Conservation (phyloP, 306 rosid species). For the Mimosa bimucronata region DNA sequence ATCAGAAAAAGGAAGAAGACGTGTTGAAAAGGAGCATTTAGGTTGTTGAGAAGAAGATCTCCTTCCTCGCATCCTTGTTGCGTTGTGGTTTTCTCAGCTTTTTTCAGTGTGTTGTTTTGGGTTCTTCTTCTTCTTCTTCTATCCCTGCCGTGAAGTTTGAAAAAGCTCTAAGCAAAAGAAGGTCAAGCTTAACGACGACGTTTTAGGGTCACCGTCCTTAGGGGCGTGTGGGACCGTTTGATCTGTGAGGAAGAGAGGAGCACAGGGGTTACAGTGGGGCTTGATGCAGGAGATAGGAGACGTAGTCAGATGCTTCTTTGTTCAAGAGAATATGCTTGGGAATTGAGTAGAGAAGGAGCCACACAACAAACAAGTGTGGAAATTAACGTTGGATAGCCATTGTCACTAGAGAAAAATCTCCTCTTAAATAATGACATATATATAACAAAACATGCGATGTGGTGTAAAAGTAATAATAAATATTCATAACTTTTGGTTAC, state of each 20-base stretch:
- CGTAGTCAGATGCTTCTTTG: not conserved
- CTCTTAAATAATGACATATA: not conserved
- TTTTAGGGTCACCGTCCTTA: not conserved
- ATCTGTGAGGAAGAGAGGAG: not conserved
- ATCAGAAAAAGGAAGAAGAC: not conserved
- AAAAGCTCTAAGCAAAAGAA: not conserved
- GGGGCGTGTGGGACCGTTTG: not conserved
- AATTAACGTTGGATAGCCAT: not conserved
- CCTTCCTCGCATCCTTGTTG: constrained; percentile 3
- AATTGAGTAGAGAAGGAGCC: constrained; percentile 14
- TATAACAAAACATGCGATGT: not conserved
- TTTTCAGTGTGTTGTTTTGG: not conserved
- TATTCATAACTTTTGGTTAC: not conserved
- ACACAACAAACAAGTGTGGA: not conserved
- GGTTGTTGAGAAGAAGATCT: not conserved
- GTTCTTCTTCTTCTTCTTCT: not conserved
- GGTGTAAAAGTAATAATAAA: not conserved
- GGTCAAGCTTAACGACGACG: constrained; percentile 42
- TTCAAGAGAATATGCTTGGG: not conserved
- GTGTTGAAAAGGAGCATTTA: not conserved
- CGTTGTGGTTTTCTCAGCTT: not conserved
- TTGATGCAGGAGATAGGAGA: not conserved
- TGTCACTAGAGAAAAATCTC: not conserved
- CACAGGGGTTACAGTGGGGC: not conserved
- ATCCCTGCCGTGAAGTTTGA: constrained; percentile 29